Evolutionary conservation across 352 stramenopile genomes (phyloP), one percentile per base, ranked within the genome.

Genomic region (Pythium rhizo-oryzae): DNA sequence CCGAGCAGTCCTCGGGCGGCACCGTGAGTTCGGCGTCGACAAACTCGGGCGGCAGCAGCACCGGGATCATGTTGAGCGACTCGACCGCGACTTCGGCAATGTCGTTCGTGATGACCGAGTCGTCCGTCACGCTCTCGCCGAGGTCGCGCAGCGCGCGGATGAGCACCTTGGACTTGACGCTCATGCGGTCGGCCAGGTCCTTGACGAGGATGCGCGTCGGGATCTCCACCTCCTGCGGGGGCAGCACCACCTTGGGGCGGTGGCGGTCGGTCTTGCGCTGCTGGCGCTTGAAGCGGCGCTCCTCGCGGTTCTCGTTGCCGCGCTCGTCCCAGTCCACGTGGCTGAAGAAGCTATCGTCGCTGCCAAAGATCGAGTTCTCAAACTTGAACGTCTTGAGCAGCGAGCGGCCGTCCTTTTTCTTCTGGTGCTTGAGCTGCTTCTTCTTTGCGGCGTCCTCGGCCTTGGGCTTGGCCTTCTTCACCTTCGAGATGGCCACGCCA

Each of bases 291-390:
- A 74, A 83, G 8, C 85, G 83, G 54, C 84, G 79, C n/a, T 86
- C 80, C 53, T 92, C 82, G 23, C 84, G 83, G 50, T 80, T 74
- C 44, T 91, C 84, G 6, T 63, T 67, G 47, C 85, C 74, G 21
- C 61, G 70, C 39, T 81, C 80, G 16, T 89, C 78, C 87, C 87
- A 96, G 50, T 93, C 78, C 8, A 96, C 77, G 55, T 96, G 80
- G 8, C 79, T 77, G 68, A 96, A 96, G 35, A 94, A 65, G 52
- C 89, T 80, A 35, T 77, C 70, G 21, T 84, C 76, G 15, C 71
- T 74, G 67, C 89, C 85, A 47, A 96, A 96, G 19, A 96, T 82
- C 64, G 83, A 93, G 76, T 94, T 92, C 67, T 96, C 88, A 53
- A 94, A 94, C 71, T 91, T 85, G 72, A 96, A 93, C 50, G 89